A percentile compares a stretch with the other conserved stretches of the same genome.
Evolutionary conservation across 2,329 filamentous ascomycete genomes (phyloP).

Genomic region (Ophiobolus disseminans): DNA sequence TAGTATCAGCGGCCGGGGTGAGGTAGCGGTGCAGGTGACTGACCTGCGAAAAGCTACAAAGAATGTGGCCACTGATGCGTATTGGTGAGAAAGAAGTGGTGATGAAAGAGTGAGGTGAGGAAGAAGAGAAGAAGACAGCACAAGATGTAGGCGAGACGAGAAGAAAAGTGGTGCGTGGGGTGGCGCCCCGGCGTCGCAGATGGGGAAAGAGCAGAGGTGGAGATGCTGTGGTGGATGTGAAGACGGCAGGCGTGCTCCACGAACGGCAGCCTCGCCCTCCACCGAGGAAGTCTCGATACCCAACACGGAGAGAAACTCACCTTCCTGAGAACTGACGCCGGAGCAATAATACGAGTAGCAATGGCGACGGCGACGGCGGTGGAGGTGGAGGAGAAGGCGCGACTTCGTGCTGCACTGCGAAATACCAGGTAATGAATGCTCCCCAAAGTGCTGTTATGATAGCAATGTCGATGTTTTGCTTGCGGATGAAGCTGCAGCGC

Average conservation of each 20-base stretch:
- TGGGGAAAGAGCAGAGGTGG: slow-evolving; percentile 37
- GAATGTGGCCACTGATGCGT: slow-evolving; percentile 54
- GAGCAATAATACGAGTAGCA: slow-evolving; percentile 14
- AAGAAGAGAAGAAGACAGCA: slow-evolving; percentile 28
- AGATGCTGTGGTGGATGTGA: slow-evolving; percentile 22
- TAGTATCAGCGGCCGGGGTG: slow-evolving; percentile 14
- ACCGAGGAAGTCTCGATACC: slow-evolving; percentile 18
- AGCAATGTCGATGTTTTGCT: slow-evolving; percentile 38
- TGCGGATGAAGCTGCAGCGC: slow-evolving; percentile 32
- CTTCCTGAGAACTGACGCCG: slow-evolving; percentile 18
- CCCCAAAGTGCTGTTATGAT: slow-evolving; percentile 44
- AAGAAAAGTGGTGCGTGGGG: slow-evolving; percentile 26
- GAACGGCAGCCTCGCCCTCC: slow-evolving; percentile 28
- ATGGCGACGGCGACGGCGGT: slow-evolving; percentile 10
- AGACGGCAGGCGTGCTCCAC: slow-evolving; percentile 20
- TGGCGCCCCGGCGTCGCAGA: slow-evolving; percentile 29
- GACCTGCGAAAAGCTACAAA: slow-evolving; percentile 54
- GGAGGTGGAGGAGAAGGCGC: slow-evolving; percentile 11
- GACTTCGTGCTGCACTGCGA: too few species aligned
- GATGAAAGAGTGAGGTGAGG: slow-evolving; percentile 40
- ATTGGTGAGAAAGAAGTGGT: slow-evolving; percentile 50
- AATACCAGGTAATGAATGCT: slow-evolving; percentile 35
- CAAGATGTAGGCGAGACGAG: slow-evolving; percentile 17
- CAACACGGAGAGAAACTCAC: slow-evolving; percentile 27
- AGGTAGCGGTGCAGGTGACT: slow-evolving; percentile 18